Conservation (phyloP, 192 early-diverging fungal species). For the Coemansia sp. region DNA sequence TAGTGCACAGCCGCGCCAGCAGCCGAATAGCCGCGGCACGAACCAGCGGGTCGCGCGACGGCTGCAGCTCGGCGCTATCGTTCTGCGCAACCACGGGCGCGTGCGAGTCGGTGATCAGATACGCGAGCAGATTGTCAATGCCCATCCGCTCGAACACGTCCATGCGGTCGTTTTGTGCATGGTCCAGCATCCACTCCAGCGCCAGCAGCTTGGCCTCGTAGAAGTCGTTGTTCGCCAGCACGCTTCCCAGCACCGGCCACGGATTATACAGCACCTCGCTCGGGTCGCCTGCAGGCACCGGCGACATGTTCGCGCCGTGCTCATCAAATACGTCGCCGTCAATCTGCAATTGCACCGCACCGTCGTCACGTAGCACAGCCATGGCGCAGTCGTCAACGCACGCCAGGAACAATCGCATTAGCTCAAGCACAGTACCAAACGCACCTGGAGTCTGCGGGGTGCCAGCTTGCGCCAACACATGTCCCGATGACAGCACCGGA, state of each 20-base stretch:
- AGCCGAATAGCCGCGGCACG: conserved; percentile 21
- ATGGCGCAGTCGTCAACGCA: conserved; percentile 31
- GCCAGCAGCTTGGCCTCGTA: conserved; percentile 42
- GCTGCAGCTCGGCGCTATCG: neutral
- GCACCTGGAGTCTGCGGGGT: conserved; percentile 23
- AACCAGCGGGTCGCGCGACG: conserved; percentile 27
- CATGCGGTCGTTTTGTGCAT: conserved; percentile 21
- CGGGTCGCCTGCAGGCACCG: neutral
- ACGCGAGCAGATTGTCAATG: conserved; percentile 16
- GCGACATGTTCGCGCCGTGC: conserved; percentile 10
- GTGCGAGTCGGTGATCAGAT: conserved; percentile 11
- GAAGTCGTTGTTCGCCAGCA: conserved; percentile 26
- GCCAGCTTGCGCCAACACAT: conserved; percentile 6
- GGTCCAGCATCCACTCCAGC: conserved; percentile 42
- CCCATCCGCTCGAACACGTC: conserved; percentile 27
- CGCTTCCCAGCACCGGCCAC: conserved; percentile 15
- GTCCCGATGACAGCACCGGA: conserved; percentile 14
- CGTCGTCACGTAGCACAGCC: conserved; percentile 24
- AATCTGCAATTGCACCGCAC: conserved; percentile 22
- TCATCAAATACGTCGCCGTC: conserved; percentile 20
- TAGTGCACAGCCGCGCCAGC: conserved; percentile 34
- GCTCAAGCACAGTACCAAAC: conserved; percentile 40
- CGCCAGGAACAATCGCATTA: conserved; percentile 30
- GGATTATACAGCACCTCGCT: conserved; percentile 34
- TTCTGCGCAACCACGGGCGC: neutral